Evolutionary conservation across 192 early-diverging fungal genomes (phyloP).

Genomic region (Gryganskiella cystojenkinii): DNA sequence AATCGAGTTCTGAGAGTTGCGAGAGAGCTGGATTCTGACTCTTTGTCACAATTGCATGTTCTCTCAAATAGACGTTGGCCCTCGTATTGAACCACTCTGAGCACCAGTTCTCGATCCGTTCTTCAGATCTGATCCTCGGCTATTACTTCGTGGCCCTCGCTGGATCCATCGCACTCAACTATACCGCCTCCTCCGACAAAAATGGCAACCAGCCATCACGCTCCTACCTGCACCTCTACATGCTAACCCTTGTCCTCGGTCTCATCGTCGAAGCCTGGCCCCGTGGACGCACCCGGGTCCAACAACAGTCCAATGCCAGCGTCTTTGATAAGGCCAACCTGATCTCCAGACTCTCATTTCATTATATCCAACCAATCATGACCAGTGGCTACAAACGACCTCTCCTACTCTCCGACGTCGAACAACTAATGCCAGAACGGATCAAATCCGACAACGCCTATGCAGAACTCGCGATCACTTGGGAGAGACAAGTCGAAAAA

Average conservation of each 20-base stretch:
- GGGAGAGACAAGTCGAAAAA: not conserved
- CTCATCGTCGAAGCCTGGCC: conserved; percentile 30
- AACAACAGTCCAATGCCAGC: conserved; percentile 15
- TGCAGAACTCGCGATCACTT: conserved; percentile 1
- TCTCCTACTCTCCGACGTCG: conserved; percentile 10
- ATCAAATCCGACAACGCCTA: conserved; percentile 31
- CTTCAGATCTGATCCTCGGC: conserved; percentile 23
- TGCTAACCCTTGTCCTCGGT: conserved; percentile 8
- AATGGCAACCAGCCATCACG: not conserved
- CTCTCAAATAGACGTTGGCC: conserved; percentile 7
- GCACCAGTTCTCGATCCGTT: conserved; percentile 21
- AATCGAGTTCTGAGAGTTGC: not conserved
- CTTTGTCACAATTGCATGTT: not conserved
- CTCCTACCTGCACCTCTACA: not conserved
- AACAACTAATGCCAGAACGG: conserved; percentile 27
- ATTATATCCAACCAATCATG: conserved; percentile 44
- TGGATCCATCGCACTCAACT: conserved; percentile 1
- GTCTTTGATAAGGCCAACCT: conserved; percentile 42
- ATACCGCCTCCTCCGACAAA: not conserved
- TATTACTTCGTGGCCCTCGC: conserved; percentile 17
- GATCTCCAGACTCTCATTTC: conserved; percentile 31
- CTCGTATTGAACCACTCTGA: conserved; percentile 28
- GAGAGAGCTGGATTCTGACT: not conserved
- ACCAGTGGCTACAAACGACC: conserved; percentile 27
- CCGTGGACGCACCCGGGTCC: conserved; percentile 21